Conservation (phyloP, 148 eudicot species). For the Salicornia ramosissima region DNA sequence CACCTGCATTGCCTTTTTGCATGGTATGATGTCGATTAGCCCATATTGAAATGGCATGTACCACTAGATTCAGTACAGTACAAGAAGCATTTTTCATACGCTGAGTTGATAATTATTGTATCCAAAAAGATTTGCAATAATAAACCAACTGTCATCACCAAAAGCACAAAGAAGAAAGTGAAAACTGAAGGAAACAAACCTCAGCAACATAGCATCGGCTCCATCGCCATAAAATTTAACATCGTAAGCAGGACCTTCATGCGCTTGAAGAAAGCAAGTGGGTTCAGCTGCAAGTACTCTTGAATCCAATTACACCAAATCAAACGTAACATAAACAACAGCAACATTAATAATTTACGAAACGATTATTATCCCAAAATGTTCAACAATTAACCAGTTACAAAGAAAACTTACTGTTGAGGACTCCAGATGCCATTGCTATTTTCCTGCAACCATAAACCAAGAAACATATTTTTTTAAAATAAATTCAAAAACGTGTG, state of each 20-base stretch:
- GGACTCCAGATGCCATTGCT: slow-evolving; percentile 29
- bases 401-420: slow-evolving; percentile 39
- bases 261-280: slow-evolving; percentile 57
- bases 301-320: slow-evolving; percentile 26
- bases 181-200: slow-evolving; percentile 36
- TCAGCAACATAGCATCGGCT: slow-evolving; percentile 64
- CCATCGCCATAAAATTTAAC: slow-evolving; percentile 63
- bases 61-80: too few relatives aligned
- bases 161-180: neutral
- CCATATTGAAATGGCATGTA: too few relatives aligned
- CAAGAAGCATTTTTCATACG: too few relatives aligned
- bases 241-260: slow-evolving; percentile 95
- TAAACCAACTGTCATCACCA: too few relatives aligned
- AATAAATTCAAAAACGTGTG: neutral
- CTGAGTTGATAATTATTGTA: too few relatives aligned
- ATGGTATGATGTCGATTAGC: too few relatives aligned
- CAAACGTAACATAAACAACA: neutral
- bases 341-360: slow-evolving; percentile 5
- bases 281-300: slow-evolving; percentile 56
- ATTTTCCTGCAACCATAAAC: slow-evolving; percentile 33
- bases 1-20: too few relatives aligned
- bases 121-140: too few relatives aligned
- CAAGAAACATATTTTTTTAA: neutral
- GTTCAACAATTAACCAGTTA: too few relatives aligned
- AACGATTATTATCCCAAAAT: neutral